These are phyloP conservation scores for Suillus alpinus DNA, from an alignment of 768 basidiomycete genomes.

Conservation along the genomic window DNA sequence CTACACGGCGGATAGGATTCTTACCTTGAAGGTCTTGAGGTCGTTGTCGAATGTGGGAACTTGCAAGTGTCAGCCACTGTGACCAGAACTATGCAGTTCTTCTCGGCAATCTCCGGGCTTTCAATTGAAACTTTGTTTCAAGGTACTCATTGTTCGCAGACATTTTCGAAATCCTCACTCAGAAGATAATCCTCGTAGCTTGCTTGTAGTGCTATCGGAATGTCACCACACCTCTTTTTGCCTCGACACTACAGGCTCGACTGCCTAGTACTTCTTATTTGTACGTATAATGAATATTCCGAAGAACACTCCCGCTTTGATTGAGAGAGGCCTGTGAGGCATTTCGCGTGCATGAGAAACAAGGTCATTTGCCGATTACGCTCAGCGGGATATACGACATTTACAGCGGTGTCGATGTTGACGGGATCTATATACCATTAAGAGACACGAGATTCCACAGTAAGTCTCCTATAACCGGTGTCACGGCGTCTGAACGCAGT, in stretches of 20 bases:
- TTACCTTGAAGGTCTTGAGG: constrained; percentile 52
- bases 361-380: neutral
- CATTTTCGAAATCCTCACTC: neutral
- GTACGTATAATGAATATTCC: neutral
- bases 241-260: no score
- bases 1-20: constrained; percentile 22
- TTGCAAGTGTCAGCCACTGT: constrained; percentile 43
- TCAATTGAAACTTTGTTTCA: neutral
- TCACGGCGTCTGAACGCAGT: no score
- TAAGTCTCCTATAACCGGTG: neutral
- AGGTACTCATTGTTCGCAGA: neutral
- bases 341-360: neutral
- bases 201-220: no score
- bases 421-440: neutral
- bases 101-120: constrained; percentile 32
- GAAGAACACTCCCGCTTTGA: neutral
- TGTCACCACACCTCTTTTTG: no score
- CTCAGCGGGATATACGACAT: neutral
- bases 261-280: no score
- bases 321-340: no score
- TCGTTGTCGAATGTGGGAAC: constrained; percentile 36
- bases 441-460: neutral
- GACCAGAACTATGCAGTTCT: constrained; percentile 47
- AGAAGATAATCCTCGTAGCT: neutral
- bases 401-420: neutral